phyloP scores from a whole-genome alignment of 345 rosid species.

The Erysimum cheiranthoides region DNA sequence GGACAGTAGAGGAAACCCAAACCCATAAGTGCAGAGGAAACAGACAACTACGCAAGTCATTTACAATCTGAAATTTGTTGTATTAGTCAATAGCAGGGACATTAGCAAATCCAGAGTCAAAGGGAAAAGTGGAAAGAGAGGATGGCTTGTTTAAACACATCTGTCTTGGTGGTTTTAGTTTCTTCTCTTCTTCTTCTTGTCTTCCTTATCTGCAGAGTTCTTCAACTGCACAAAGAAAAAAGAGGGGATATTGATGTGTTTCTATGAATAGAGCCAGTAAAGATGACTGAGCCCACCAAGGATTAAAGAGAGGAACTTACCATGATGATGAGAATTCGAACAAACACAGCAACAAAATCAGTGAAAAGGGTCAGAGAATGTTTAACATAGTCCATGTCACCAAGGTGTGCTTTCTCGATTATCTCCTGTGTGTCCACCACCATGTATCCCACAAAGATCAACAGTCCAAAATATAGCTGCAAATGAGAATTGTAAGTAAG shows the following conservation, averaged over 20 bases:
- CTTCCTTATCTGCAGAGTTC: conserved; percentile 60
- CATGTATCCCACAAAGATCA: conserved; percentile 78
- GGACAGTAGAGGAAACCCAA: background rate
- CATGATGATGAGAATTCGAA: conserved; percentile 75
- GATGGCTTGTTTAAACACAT: background rate
- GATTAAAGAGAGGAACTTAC: conserved; percentile 43
- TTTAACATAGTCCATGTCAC: conserved; percentile 81
- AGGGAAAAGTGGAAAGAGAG: background rate
- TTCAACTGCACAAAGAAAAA: conserved; percentile 56
- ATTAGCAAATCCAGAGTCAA: background rate
- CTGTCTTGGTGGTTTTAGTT: conserved; percentile 40
- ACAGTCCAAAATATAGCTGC: conserved; percentile 78
- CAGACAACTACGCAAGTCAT: background rate
- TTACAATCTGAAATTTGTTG: background rate
- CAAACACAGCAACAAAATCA: conserved; percentile 56
- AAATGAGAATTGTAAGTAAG: background rate
- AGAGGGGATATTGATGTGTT: background rate
- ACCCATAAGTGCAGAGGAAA: background rate
- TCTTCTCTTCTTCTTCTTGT: conserved; percentile 72
- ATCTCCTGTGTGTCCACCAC: conserved; percentile 86
- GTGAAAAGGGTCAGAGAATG: conserved; percentile 80
- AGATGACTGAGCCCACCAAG: background rate
- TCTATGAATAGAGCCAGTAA: background rate
- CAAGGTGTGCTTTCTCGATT: conserved; percentile 79
- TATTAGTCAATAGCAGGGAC: background rate